phyloP scores from a whole-genome alignment of 129 eudicot genomes.

The Tanacetum coccineum region DNA sequence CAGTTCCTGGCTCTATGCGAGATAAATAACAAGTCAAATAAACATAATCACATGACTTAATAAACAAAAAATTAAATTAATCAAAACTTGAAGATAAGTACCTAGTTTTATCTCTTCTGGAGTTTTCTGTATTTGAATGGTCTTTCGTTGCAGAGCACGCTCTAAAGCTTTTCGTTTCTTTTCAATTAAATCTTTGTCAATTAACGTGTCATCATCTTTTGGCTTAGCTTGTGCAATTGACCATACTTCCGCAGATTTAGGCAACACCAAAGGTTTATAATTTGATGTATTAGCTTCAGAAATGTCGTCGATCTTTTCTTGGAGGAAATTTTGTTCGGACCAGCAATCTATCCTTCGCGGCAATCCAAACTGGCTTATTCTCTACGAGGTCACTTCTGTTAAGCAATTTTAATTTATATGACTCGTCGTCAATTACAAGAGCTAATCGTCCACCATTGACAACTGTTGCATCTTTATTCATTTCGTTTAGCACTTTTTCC shows the following conservation, averaged over 20 bases:
- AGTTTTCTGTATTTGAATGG: slow-evolving; percentile 48
- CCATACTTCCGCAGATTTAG: slow-evolving; percentile 58
- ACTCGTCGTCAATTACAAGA: slow-evolving; percentile 46
- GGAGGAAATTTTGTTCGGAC: slow-evolving; percentile 58
- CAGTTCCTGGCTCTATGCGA: slow-evolving; percentile 61
- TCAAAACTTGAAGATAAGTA: slow-evolving; percentile 11
- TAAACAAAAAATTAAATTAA: neutral
- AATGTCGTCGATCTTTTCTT: slow-evolving; percentile 33
- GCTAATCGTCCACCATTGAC: slow-evolving; percentile 57
- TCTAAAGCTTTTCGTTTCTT: slow-evolving; percentile 71
- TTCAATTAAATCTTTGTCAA: slow-evolving; percentile 50
- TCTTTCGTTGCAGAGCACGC: slow-evolving; percentile 50
- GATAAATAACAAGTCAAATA: slow-evolving; percentile 12
- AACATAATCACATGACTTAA: slow-evolving; percentile 1
- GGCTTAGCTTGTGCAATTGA: slow-evolving; percentile 56
- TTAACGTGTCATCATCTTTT: slow-evolving; percentile 42
- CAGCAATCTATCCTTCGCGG: slow-evolving; percentile 49
- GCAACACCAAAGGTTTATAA: slow-evolving; percentile 44
- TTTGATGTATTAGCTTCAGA: slow-evolving; percentile 36
- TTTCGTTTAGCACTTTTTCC: slow-evolving; percentile 12
- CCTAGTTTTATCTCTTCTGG: slow-evolving; percentile 59
- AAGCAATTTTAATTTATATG: slow-evolving; percentile 48
- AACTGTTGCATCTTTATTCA: slow-evolving; percentile 37
- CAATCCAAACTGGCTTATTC: slow-evolving; percentile 70
- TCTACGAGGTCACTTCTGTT: slow-evolving; percentile 62